Evolutionary conservation across 768 basidiomycete genomes (phyloP), one percentile per base, ranked within the genome.

Genomic region (Neoboletus brunneissimus): DNA sequence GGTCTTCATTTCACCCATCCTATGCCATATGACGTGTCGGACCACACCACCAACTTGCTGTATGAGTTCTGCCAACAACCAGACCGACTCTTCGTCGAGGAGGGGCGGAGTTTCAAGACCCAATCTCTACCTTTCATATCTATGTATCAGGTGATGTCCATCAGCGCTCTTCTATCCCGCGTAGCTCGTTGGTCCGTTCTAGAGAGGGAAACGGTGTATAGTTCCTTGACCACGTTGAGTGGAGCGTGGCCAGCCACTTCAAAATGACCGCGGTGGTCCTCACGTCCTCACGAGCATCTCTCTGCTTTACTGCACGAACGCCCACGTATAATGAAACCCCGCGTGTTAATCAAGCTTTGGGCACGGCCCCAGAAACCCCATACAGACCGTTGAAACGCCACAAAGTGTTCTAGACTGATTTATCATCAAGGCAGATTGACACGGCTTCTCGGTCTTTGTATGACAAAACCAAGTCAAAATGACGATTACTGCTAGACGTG

Each of bases 51-150:
- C 35, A 18, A 22, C 23, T 20, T 31, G 23, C 51, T 29, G 23
- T 42, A 22, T 34, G 53, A 4, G 20, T 49, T 40, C 22, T 49
- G 12, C 38, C 47, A 47, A 29, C 29, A n/a, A n/a, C n/a, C n/a
- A n/a, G n/a, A 37, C 41, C 22, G 23, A n/a, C 55, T n/a, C n/a
- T 25, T 35, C 27, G 16, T 48, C 37, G n/a, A 31, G 34, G 25
- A 32, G 52, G 18, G 46, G 38, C 20, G 45, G 45, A 4, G 34
- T n/a, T 60, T 53, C 40, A 25, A 25, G 34, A 22, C 6, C 20
- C 38, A n/a, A 40, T 45, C 5, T 38, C 34, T 18, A 37, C 10
- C 23, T 43, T 53, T 64, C 63, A 65, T 64, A 64, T 64, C 64
- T 55, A 22, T 27, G 37, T 52, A 51, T 64, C 63, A 41, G 48